phyloP scores from a whole-genome alignment of 495 filamentous ascomycete species.

The Penicillium manginii region DNA sequence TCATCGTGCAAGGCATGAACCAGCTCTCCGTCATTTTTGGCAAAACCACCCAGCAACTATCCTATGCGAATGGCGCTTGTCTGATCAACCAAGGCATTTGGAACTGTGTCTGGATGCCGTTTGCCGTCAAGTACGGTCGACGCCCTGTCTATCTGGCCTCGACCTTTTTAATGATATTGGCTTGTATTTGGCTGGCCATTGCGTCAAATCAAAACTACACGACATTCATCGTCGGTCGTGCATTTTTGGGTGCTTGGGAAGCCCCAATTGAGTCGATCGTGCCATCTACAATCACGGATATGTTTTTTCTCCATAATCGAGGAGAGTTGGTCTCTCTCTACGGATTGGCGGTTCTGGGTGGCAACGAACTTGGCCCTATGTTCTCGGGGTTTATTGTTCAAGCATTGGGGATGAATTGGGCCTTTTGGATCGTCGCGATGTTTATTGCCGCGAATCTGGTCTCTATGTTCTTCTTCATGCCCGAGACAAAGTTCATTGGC shows the following conservation, averaged over 20 bases:
- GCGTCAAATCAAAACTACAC: constrained; percentile 41
- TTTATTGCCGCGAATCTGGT: constrained; percentile 48
- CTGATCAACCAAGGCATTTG: constrained; percentile 43
- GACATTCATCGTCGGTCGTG: constrained; percentile 46
- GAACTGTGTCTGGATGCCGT: constrained; percentile 58
- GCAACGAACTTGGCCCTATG: constrained; percentile 50
- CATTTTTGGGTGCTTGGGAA: constrained; percentile 52
- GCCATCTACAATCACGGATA: constrained; percentile 55
- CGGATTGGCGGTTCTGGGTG: constrained; percentile 45
- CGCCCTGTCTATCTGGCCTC: constrained; percentile 50
- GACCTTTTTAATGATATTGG: constrained; percentile 32
- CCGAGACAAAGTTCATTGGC: constrained; percentile 50
- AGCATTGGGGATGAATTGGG: constrained; percentile 49
- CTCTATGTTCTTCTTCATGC: constrained; percentile 54
- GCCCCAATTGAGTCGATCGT: constrained; percentile 57
- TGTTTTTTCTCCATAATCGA: constrained; percentile 62
- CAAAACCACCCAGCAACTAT: constrained; percentile 39
- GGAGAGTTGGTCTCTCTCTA: constrained; percentile 53
- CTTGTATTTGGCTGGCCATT: constrained; percentile 49
- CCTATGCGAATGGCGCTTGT: constrained; percentile 17
- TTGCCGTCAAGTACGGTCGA: constrained; percentile 57
- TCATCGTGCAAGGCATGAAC: constrained; percentile 14
- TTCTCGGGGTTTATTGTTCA: constrained; percentile 56
- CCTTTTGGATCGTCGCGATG: constrained; percentile 54
- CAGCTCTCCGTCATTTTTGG: constrained; percentile 46